phyloP scores from a whole-genome alignment of 2,329 filamentous ascomycete species.

The Aspergillus quadrilineatus region DNA sequence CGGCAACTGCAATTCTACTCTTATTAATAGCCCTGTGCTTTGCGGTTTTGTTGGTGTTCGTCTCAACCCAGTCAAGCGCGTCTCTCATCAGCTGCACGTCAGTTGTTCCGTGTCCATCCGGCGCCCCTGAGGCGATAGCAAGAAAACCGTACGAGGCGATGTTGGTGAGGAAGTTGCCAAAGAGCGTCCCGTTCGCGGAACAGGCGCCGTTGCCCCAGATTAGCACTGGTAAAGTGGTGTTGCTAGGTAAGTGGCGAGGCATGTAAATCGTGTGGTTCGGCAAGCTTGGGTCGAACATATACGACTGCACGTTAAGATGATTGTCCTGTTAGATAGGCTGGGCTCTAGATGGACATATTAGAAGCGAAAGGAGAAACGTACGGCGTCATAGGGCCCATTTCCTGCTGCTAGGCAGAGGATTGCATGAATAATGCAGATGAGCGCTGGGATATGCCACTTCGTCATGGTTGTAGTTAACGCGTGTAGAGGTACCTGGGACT shows the following conservation, averaged over 20 bases:
- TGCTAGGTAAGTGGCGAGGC: background rate
- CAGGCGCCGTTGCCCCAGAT: constrained; percentile 15
- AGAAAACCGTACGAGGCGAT: constrained; percentile 12
- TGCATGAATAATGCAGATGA: background rate
- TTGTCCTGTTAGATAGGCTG: background rate
- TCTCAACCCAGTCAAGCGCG: constrained; percentile 1
- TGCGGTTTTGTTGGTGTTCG: background rate
- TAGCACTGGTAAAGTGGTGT: constrained; percentile 7
- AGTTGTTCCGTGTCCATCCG: background rate
- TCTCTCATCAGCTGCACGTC: constrained; percentile 2
- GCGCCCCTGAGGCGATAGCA: constrained; percentile 8
- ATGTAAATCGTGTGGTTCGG: constrained; percentile 9
- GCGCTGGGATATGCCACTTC: background rate
- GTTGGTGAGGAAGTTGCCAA: constrained; percentile 12
- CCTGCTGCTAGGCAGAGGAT: background rate
- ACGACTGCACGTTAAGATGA: background rate
- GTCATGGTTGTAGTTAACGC: background rate
- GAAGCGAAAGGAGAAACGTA: background rate
- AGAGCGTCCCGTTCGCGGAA: constrained; percentile 10
- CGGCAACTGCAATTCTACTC: constrained; percentile 4
- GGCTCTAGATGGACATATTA: background rate
- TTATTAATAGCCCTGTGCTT: background rate
- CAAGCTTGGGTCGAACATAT: background rate
- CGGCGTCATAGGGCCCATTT: constrained; percentile 5
- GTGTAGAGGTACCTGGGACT: background rate